phyloP scores from a whole-genome alignment of 768 basidiomycete species.

The Xerocomellus amylosporus region DNA sequence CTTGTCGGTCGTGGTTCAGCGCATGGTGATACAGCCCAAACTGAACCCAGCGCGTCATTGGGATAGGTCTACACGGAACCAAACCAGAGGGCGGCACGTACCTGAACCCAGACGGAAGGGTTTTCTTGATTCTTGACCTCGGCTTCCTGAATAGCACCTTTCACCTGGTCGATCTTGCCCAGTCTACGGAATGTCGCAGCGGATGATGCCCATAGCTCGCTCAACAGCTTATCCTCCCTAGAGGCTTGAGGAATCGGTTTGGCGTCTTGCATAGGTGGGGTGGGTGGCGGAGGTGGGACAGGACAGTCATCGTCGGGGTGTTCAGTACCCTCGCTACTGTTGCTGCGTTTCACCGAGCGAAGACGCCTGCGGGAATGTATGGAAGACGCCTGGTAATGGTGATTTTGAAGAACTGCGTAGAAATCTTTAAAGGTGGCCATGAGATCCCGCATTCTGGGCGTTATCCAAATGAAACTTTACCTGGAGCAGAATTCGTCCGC shows the following conservation, averaged over 20 bases:
- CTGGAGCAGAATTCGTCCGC: conserved; percentile 66
- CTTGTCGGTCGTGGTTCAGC: conserved; percentile 54
- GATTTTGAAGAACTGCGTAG: conserved; percentile 58
- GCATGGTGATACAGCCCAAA: conserved; percentile 73
- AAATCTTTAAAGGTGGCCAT: conserved; percentile 49
- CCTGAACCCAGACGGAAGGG: conserved; percentile 93
- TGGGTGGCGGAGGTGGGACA: conserved; percentile 32
- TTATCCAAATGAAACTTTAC: conserved; percentile 36
- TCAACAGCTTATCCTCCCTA: conserved; percentile 67
- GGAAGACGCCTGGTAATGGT: conserved; percentile 70
- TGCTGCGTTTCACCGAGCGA: conserved; percentile 42
- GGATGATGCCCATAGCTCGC: conserved; percentile 89
- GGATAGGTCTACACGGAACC: not conserved
- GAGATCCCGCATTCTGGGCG: not conserved
- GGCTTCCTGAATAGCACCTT: conserved; percentile 91
- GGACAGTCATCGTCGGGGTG: conserved; percentile 35
- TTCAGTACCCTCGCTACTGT: conserved; percentile 34
- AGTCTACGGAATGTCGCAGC: conserved; percentile 90
- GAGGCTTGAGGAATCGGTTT: conserved; percentile 37
- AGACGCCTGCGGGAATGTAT: conserved; percentile 76
- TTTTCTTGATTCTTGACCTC: conserved; percentile 86
- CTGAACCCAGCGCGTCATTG: conserved; percentile 36
- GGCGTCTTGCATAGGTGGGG: conserved; percentile 37
- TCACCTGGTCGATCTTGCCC: conserved; percentile 87
- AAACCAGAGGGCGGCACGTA: conserved; percentile 34